phyloP scores from a whole-genome alignment of 2,329 filamentous ascomycete genomes.

The Paramyrothecium sp. region DNA sequence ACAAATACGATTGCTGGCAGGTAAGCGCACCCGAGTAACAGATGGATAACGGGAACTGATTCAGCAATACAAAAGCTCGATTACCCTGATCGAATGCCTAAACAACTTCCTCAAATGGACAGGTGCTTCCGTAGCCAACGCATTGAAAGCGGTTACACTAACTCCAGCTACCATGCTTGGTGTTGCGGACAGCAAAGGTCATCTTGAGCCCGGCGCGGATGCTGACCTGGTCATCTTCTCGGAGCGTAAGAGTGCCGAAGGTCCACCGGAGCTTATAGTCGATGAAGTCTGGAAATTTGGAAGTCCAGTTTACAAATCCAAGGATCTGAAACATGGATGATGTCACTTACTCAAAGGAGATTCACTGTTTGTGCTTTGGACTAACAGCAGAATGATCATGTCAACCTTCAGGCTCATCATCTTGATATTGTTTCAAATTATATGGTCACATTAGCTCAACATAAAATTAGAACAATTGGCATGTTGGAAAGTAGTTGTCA shows the following conservation, averaged over 20 bases:
- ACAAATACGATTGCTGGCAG: slow-evolving; percentile 77
- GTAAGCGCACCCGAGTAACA: slow-evolving; percentile 36
- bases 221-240: slow-evolving; percentile 69
- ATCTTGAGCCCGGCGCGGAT: slow-evolving; percentile 61
- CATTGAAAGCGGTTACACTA: slow-evolving; percentile 69
- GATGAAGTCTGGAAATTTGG: slow-evolving; percentile 83
- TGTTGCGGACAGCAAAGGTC: slow-evolving; percentile 64
- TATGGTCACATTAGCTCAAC: too few species aligned
- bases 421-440: too few species aligned
- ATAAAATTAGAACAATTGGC: too few species aligned
- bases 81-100: slow-evolving; percentile 77
- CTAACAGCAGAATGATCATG: too few species aligned
- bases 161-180: slow-evolving; percentile 79
- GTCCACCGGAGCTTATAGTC: slow-evolving; percentile 54
- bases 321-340: too few species aligned
- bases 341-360: too few species aligned
- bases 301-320: slow-evolving; percentile 47
- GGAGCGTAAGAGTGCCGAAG: slow-evolving; percentile 42
- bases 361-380: too few species aligned
- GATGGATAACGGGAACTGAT: not conserved
- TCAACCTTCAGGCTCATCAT: too few species aligned
- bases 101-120: slow-evolving; percentile 79
- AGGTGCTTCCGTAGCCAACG: slow-evolving; percentile 64
- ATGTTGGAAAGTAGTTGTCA: too few species aligned
- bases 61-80: slow-evolving; percentile 44